Evolutionary conservation across 495 filamentous ascomycete species (phyloP).

Genomic region (Neurospora tetrasperma): DNA sequence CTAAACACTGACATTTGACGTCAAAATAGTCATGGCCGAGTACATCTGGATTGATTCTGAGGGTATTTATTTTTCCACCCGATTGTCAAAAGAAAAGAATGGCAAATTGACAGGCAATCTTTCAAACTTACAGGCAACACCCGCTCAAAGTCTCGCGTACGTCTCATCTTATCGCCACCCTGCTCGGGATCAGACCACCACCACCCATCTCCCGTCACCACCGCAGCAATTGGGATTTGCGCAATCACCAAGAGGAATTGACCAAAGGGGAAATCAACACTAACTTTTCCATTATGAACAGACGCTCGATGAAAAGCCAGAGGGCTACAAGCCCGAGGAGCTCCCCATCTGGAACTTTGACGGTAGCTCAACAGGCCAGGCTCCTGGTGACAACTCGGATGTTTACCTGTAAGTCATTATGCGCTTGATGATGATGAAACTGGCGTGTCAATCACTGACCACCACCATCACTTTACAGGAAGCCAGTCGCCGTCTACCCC

Average conservation of each 20-base stretch:
- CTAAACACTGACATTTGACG: background rate
- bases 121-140: conserved; percentile 32
- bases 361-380: conserved; percentile 72
- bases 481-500: conserved; percentile 58
- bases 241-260: background rate
- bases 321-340: conserved; percentile 54
- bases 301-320: conserved; percentile 56
- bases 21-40: conserved; percentile 48
- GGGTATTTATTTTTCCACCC: conserved; percentile 22
- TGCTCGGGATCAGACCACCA: conserved; percentile 10
- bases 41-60: conserved; percentile 88
- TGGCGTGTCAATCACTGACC: background rate
- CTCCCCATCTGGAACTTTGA: conserved; percentile 97
- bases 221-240: background rate
- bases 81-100: background rate
- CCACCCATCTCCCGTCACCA: conserved; percentile 6
- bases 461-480: conserved; percentile 10
- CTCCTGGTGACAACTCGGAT: conserved; percentile 88
- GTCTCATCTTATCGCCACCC: conserved; percentile 22
- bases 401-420: conserved; percentile 54
- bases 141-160: conserved; percentile 83
- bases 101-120: background rate
- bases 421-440: background rate
- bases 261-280: conserved; percentile 2
- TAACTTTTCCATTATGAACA: background rate